phyloP scores from a whole-genome alignment of 495 filamentous ascomycete genomes.

The Xylaria acuta region DNA sequence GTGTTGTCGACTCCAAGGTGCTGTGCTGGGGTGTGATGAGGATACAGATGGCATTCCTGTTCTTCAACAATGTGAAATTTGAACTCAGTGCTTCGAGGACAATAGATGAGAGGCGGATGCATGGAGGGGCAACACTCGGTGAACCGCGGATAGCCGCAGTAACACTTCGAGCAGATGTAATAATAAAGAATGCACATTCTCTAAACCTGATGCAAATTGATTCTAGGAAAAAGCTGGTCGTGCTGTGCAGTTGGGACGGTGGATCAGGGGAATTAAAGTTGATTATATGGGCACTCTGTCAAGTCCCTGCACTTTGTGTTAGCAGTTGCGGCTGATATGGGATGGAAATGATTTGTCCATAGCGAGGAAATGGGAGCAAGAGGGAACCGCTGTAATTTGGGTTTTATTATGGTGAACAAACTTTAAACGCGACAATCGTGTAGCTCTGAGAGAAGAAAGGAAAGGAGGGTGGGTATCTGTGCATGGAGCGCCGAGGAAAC shows the following conservation, averaged over 20 bases:
- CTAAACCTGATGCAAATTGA: background rate
- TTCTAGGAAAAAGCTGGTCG: background rate
- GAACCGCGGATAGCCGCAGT: constrained; percentile 11
- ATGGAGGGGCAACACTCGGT: background rate
- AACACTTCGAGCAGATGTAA: constrained; percentile 19
- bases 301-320: background rate
- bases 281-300: background rate
- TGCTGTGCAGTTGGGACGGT: background rate
- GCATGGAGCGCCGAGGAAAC: background rate
- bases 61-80: constrained; percentile 4
- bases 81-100: background rate
- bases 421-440: background rate
- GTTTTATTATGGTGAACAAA: background rate
- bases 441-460: background rate
- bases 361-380: background rate
- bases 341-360: background rate
- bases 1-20: background rate
- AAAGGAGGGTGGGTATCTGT: background rate
- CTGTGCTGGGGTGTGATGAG: background rate
- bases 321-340: background rate
- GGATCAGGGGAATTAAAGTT: background rate
- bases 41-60: constrained; percentile 5
- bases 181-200: constrained; percentile 19
- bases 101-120: constrained; percentile 4
- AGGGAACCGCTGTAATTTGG: background rate